Base-by-base conservation (phyloP, 2,329 filamentous ascomycete species). In the Cladosporium sp. region DNA sequence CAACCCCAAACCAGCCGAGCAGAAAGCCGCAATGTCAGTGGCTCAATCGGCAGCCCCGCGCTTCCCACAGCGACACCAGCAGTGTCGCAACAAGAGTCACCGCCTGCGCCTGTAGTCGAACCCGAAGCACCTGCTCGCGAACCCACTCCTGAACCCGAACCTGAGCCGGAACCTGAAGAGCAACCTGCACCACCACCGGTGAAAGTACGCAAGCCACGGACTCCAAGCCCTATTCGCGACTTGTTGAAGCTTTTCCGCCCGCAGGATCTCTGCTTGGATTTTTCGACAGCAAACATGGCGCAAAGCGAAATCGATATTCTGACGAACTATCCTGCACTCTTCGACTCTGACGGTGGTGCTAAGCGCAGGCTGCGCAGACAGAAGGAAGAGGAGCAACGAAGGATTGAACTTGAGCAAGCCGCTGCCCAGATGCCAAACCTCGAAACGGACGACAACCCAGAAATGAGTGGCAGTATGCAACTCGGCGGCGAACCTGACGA, bases 401-500 rank as follows among this genome's bases (percentile, higher is more conserved):
- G 83, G 65, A 77, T 81, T 21, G 85, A 89, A 72, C 79, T 82
- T 52, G 84, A 87, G 67, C 84, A 87, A 69, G 77, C 84, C 28
- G 56, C 57, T 55, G 56, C 64, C 21, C 80, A 82, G 28, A 78
- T 80, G 18, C 73, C 78, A 26, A 77, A 78, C 50, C 78, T 79
- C 4, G 82, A 84, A 53, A 83, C 84, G 31, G 93, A 97, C 69
- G 92, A 91, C 65, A 89, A 90, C 65, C 87, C 88, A 1, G 93
- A 95, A 77, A 74, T 74, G 67, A 91, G 91, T 70, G 91, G 91
- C 16, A 98, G 94, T 75, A 83, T 95, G 66, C 93, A 96, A 66
- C 84, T 98, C 21, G 94, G 94, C 65, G 94, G 94, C 52, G 94
- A 98, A 76, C 94, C 94, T 0, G 94, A 98, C 75, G 92, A 96